Conservation (phyloP, 176 grass and related monocot species). For the Oryza meridionalis region DNA sequence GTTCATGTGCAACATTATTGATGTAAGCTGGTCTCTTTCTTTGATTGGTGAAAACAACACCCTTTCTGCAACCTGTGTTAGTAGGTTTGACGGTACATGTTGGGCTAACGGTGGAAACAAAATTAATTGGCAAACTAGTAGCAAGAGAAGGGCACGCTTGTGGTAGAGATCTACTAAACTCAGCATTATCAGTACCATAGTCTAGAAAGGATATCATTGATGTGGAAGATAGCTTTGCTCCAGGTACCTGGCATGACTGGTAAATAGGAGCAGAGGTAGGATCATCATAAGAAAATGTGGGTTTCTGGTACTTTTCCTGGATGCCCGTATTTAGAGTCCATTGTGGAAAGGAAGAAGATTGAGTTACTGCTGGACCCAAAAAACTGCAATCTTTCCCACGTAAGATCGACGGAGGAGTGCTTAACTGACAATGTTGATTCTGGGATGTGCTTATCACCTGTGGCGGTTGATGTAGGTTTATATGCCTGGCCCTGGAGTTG, state of each 20-base stretch:
- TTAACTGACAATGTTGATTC: constrained; percentile 40
- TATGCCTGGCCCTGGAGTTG: constrained; percentile 34
- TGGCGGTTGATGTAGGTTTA: constrained; percentile 30
- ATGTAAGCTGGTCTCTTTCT: constrained; percentile 46
- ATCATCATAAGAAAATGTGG: constrained; percentile 41
- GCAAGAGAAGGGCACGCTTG: constrained; percentile 38
- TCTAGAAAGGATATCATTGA: constrained; percentile 46
- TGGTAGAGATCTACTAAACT: constrained; percentile 45
- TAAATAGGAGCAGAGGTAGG: constrained; percentile 41
- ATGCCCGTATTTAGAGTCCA: constrained; percentile 36
- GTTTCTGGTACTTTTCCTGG: constrained; percentile 47
- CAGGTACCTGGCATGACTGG: constrained; percentile 37
- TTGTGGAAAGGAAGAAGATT: constrained; percentile 48
- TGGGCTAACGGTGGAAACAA: constrained; percentile 24
- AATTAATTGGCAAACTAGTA: constrained; percentile 39
- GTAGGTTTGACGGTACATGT: constrained; percentile 31
- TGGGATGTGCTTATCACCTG: constrained; percentile 23
- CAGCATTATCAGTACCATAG: constrained; percentile 19
- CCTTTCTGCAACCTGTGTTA: constrained; percentile 44
- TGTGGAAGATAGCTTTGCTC: constrained; percentile 39
- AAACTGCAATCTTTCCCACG: constrained; percentile 32
- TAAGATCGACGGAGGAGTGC: constrained; percentile 36
- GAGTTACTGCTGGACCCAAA: constrained; percentile 44
- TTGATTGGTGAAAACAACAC: constrained; percentile 28
- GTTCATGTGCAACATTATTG: constrained; percentile 46